Base-by-base conservation (phyloP, 306 rosid genomes). In the Cyamopsis tetragonoloba region DNA sequence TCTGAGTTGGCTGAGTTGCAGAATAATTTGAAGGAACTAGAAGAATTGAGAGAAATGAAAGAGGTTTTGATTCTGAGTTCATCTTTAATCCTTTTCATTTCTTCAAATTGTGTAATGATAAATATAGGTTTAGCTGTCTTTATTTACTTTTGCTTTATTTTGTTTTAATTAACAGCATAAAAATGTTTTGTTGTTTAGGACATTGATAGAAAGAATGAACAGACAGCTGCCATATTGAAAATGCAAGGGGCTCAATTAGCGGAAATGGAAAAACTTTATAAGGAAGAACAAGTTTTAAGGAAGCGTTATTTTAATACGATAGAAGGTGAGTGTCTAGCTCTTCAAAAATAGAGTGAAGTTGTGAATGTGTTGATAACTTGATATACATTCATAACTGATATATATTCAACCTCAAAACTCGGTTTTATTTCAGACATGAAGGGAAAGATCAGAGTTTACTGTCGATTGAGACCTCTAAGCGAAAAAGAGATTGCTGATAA, bases 241-340 rank as follows among this genome's bases (percentile, higher is more conserved):
- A 90, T 93, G 97, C 99, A 93, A 83, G 95, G 92, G 60, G 84
- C 87, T 75, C 99, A 90, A 50, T 70, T 93, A 79, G 96, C 97
- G 42, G 97, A 93, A 77, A 61, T 90, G 85, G 99, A 90, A 85
- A 59, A 50, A 24, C 97, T 90, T 53, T 93, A 93, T 69, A 93
- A 85, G 77, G 99, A 93, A 72, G 99, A 95, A 60, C 99, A 95
- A 18, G 87, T 90, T 84, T 34, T 88, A 30, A 81, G 97, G 72
- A 90, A 93, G 76, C 96, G 99, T 7, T 93, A 93, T 76, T 93
- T 88, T 56, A 93, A 93, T 66, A 81, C 81, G 18, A 93, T 93
- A 34, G 99, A 93, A 86, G 99, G 99, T 93, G 46, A 30, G 74
- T 62, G 39, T 38, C 14, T 19, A 54, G 30, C 19, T 48, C 19